Conservation (phyloP, 192 early-diverging fungal species). For the Coemansia furcata region DNA sequence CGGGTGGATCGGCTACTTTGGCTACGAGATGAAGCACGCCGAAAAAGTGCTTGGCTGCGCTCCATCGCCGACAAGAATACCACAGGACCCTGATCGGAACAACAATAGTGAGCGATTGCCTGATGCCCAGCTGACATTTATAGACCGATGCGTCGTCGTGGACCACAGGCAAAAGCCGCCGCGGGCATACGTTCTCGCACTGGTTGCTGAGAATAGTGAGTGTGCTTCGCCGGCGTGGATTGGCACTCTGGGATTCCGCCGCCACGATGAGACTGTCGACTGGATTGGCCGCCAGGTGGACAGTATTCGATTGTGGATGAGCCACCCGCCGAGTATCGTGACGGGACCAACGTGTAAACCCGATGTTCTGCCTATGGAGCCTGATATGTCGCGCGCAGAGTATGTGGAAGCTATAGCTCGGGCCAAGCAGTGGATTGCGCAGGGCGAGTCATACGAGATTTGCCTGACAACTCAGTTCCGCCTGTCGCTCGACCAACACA, state of each 20-base stretch:
- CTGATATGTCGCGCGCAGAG: constrained; percentile 13
- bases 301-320: neutral
- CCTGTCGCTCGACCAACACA: neutral
- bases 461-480: constrained; percentile 87
- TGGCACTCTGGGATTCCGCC: constrained; percentile 11
- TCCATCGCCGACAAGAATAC: neutral
- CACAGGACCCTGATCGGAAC: neutral
- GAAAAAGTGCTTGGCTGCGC: neutral
- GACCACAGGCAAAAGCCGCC: constrained; percentile 54
- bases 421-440: constrained; percentile 63
- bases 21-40: constrained; percentile 89
- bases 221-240: constrained; percentile 8
- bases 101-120: constrained; percentile 43
- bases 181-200: constrained; percentile 17
- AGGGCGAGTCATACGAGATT: constrained; percentile 94
- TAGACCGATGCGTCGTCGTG: constrained; percentile 72
- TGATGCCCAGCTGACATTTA: constrained; percentile 74
- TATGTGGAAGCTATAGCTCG: constrained; percentile 56
- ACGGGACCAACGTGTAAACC: neutral
- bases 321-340: neutral
- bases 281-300: constrained; percentile 9
- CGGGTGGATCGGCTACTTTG: constrained; percentile 88
- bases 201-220: neutral
- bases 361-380: neutral
- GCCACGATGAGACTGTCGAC: neutral